Percentiles rank a stretch among this genome's conserved stretches.
These are phyloP conservation scores for Calocybe gambosa DNA, from an alignment of 1,284 basidiomycete genomes.

Conservation along the genomic window DNA sequence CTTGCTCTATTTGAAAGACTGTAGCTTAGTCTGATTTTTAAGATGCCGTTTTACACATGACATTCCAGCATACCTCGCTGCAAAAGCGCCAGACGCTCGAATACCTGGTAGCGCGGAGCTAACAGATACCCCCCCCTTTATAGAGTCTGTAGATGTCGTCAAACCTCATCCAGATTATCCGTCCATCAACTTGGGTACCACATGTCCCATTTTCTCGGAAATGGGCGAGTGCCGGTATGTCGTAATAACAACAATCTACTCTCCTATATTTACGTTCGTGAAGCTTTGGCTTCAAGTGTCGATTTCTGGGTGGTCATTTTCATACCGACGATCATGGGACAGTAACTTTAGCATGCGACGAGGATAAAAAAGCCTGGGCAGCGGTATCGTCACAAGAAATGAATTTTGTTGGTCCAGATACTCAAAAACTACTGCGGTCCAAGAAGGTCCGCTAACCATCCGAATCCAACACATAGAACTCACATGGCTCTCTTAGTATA, in stretches of 20 bases:
- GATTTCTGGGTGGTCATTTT: constrained; percentile 81
- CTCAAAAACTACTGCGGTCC: constrained; percentile 54
- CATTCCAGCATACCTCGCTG: constrained; percentile 66
- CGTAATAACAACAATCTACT: not conserved
- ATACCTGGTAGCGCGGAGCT: constrained; percentile 44
- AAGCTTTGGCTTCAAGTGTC: constrained; percentile 82
- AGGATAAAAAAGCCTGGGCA: constrained; percentile 48
- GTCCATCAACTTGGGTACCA: constrained; percentile 43
- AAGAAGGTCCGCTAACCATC: constrained; percentile 48
- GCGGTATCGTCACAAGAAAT: constrained; percentile 60
- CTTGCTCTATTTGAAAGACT: not conserved
- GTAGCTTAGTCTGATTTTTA: not conserved
- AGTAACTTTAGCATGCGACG: constrained; percentile 43
- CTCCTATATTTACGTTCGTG: not conserved
- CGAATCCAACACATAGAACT: not conserved
- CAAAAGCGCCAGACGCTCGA: constrained; percentile 71
- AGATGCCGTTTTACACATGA: constrained; percentile 86
- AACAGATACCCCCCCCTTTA: constrained; percentile 43
- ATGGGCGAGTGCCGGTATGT: constrained; percentile 68
- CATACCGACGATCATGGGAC: constrained; percentile 34
- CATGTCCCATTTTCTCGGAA: constrained; percentile 71
- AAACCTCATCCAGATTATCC: constrained; percentile 29
- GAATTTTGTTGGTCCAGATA: constrained; percentile 61
- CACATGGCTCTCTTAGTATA: constrained; percentile 42
- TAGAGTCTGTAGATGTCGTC: constrained; percentile 22